Base-by-base conservation (phyloP, 805 yeast genomes). In the Candida ovalis region DNA sequence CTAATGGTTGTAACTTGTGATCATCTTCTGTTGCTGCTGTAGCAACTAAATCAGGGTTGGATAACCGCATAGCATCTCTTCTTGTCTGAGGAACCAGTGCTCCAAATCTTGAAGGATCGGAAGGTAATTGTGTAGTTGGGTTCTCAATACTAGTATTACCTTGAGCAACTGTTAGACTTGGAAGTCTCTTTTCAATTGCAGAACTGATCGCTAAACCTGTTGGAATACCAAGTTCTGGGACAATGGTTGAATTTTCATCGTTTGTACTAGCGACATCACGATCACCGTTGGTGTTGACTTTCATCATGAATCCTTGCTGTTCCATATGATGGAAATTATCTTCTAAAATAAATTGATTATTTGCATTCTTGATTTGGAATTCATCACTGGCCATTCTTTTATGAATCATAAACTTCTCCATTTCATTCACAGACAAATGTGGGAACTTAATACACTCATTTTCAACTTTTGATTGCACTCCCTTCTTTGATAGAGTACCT, bases 361-460 rank as follows among this genome's bases (percentile, higher is more conserved):
- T 56, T 8, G 59, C 63, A 10, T 54, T 51, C 50, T 65, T 65
- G 41, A 65, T 53, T 25, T 57, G 54, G 42, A 60, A 61, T 37
- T 62, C 68, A 50, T 63, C 67, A 43, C 63, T 63, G 21, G 62
- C 55, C 53, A 65, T 55, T 48, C 63, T 55, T 43, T 66, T 64
- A 33, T 62, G 60, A 18, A 57, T 56, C 57, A 65, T 58, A 45
- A 55, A 62, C 35, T 57, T 49, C 47, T 66, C 66, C 48, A 65
- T 56, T 27, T 64, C 61, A 41, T 56, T 59, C 12, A 46, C 58
- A 2, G 63, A 53, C 30, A 62, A 42, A n/a, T 50, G 52, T 9
- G 58, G 60, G 10, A 60, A 46, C 32, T 46, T 33, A 33, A 49
- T 47, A 22, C 38, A 40, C 17, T 53, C 56, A 40, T 51, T 53